Percentiles rank a stretch among this genome's conserved stretches.
These are phyloP conservation scores for Malus asiatica DNA, from an alignment of 306 rosid genomes.

Conservation along the genomic window DNA sequence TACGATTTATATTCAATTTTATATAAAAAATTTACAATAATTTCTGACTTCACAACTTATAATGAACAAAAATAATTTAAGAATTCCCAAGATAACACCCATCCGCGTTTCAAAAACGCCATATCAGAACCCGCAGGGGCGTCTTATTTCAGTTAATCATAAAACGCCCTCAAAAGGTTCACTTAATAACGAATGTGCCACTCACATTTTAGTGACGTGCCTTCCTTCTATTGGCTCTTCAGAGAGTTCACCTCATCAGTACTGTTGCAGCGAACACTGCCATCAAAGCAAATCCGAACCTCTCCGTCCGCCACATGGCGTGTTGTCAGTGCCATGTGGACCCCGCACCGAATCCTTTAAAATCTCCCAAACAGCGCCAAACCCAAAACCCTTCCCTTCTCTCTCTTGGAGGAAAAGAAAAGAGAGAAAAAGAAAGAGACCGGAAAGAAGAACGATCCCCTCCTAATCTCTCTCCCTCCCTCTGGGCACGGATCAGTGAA, in stretches of 20 bases:
- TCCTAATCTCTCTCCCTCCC: background rate
- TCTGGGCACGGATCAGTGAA: background rate
- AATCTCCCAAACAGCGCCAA: slow-evolving; percentile 10
- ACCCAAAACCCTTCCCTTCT: slow-evolving; percentile 6
- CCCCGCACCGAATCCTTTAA: slow-evolving; percentile 30
- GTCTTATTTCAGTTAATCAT: no score
- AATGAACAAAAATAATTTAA: no score
- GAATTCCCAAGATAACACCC: no score
- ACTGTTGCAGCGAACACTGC: background rate
- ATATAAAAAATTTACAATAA: no score
- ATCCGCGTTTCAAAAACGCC: background rate
- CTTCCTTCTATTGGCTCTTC: background rate
- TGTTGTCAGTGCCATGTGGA: background rate
- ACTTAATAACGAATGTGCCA: background rate
- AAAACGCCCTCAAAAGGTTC: background rate
- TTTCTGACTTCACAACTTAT: no score
- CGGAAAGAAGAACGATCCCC: background rate
- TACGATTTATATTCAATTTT: no score
- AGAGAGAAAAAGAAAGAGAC: no score
- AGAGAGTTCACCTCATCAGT: background rate
- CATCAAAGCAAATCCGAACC: background rate
- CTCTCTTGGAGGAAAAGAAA: background rate
- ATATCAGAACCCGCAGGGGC: background rate
- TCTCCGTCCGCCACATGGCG: background rate
- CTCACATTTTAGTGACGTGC: background rate